Conservation (phyloP, 306 rosid species). For the Gastrolobium bilobum region DNA sequence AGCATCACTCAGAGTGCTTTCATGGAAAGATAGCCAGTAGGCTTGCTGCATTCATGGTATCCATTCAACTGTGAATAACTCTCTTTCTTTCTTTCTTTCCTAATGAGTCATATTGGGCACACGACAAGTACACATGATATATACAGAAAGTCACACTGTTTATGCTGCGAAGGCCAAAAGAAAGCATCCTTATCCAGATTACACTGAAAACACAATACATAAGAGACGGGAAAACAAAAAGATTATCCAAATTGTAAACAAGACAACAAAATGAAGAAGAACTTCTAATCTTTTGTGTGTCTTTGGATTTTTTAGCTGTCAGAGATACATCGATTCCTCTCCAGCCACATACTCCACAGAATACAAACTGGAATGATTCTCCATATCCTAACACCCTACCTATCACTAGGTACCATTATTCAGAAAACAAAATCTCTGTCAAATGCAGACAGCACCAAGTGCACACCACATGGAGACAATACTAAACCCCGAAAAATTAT, state of each 20-base stretch:
- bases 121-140: not conserved
- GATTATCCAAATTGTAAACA: not conserved
- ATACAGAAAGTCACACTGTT: not conserved
- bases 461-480: conserved; percentile 8
- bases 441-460: not conserved
- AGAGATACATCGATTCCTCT: not conserved
- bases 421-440: not conserved
- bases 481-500: not conserved
- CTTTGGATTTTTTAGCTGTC: not conserved
- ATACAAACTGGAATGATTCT: not conserved
- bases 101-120: not conserved
- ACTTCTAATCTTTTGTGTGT: not conserved
- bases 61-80: not conserved
- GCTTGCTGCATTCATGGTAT: not conserved
- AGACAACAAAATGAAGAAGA: not conserved
- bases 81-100: not conserved
- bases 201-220: not conserved
- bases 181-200: not conserved
- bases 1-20: not conserved
- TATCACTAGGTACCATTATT: not conserved
- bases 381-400: not conserved
- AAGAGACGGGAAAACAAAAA: not conserved
- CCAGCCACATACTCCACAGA: not conserved
- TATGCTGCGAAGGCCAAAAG: not conserved
- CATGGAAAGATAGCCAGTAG: not conserved